Conservation (phyloP, 805 yeast genomes). For the Wickerhamiella kurtzmanii region DNA sequence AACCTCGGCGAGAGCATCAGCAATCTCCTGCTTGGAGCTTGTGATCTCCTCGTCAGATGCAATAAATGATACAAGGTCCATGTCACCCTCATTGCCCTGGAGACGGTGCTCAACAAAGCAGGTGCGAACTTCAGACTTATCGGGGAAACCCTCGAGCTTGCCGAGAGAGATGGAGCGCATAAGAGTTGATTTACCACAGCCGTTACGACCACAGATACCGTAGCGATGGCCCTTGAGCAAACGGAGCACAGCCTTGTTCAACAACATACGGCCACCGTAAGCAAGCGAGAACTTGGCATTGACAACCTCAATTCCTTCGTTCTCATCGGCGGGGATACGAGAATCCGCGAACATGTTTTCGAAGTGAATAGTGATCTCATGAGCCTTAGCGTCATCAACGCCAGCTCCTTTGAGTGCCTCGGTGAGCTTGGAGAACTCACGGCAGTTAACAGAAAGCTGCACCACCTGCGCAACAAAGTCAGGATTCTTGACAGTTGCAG, state of each 20-base stretch:
- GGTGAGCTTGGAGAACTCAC: constrained; percentile 26
- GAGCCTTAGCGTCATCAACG: constrained; percentile 25
- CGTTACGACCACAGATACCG: constrained; percentile 96
- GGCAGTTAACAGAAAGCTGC: constrained; percentile 25
- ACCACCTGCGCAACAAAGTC: constrained; percentile 28
- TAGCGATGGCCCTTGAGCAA: constrained; percentile 89
- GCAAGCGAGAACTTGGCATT: constrained; percentile 92
- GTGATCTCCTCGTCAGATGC: constrained; percentile 75
- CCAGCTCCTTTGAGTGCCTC: constrained; percentile 35
- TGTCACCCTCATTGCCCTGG: constrained; percentile 87
- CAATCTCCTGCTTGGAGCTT: constrained; percentile 56
- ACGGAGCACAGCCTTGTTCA: constrained; percentile 82
- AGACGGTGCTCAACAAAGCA: constrained; percentile 95
- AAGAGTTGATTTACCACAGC: constrained; percentile 96
- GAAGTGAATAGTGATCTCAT: constrained; percentile 23
- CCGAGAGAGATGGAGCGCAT: constrained; percentile 96
- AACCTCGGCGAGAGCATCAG: constrained; percentile 64
- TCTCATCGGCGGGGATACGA: constrained; percentile 44
- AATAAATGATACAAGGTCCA: constrained; percentile 78
- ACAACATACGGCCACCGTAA: constrained; percentile 92
- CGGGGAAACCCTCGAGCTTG: constrained; percentile 94
- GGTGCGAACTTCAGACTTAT: constrained; percentile 69
- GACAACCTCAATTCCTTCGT: constrained; percentile 82
- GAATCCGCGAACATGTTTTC: constrained; percentile 27
- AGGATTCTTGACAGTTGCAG: constrained; percentile 22